These are phyloP conservation scores for Areca catechu DNA, from an alignment of 176 grass and related monocot species.

Conservation along the genomic window DNA sequence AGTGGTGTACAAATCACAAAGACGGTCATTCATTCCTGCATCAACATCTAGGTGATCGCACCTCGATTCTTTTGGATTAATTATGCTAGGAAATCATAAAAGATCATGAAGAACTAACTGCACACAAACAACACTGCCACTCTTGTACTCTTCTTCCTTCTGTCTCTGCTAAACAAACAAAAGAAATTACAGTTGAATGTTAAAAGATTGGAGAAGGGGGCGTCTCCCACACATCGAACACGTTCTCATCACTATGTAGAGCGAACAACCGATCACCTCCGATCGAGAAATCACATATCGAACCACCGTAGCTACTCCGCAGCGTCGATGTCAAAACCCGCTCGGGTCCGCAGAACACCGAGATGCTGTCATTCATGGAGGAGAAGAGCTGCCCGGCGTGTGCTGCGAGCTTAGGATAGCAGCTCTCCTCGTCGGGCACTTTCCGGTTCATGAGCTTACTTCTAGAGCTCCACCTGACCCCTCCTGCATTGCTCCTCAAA, in stretches of 20 bases:
- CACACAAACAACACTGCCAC: too few relatives aligned
- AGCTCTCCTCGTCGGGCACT: conserved; percentile 70
- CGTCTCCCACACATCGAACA: conserved; percentile 96
- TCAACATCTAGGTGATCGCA: neutral
- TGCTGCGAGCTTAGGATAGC: conserved; percentile 83
- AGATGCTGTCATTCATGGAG: conserved; percentile 92
- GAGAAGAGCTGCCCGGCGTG: conserved; percentile 91
- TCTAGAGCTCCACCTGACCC: conserved; percentile 86
- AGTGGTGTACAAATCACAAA: too few relatives aligned
- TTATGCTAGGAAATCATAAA: neutral
- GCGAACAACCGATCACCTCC: conserved; percentile 83
- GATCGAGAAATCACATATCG: conserved; percentile 95
- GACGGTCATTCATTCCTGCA: too few relatives aligned
- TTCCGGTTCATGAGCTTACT: conserved; percentile 87
- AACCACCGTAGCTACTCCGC: conserved; percentile 55
- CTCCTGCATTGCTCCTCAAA: conserved; percentile 30
- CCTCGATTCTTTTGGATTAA: neutral
- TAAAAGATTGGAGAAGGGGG: conserved; percentile 65
- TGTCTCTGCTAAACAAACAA: neutral
- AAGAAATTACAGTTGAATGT: neutral
- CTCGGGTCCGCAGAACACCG: conserved; percentile 82
- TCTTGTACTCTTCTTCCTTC: too few relatives aligned
- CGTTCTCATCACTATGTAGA: conserved; percentile 93
- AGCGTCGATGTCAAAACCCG: conserved; percentile 79
- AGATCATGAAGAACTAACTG: neutral